Evolutionary conservation across 2,329 filamentous ascomycete genomes (phyloP), one percentile per base, ranked within the genome.

Genomic region (Hypocreales sp.): DNA sequence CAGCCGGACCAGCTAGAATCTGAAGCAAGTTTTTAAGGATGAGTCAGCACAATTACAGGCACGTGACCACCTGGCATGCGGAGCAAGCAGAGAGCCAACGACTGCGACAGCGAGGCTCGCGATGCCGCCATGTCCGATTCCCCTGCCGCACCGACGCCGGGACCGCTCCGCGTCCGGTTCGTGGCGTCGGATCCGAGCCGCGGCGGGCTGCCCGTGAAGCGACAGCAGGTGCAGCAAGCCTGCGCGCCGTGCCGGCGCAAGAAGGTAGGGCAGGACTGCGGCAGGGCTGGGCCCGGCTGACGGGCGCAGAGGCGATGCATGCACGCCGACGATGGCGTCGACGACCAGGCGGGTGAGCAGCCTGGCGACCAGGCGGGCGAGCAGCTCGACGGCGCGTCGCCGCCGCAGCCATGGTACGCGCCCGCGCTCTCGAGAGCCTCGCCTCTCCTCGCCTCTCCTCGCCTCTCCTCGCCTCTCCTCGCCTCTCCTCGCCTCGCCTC

Each of bases 141-240:
- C 15, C 11, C 8, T n/a, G 15, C 22, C 16, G 24, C 23, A 8
- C 15, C 32, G 15, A 20, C 31, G 28, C 29, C 30, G 20, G 18
- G 18, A 19, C 26, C 23, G 17, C 30, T 33, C 18, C 33, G 48
- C 30, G 64, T 72, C 45, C 68, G 61, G 40, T 73, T 72, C 42
- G 61, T 73, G 31, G 64, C 58, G 28, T 63, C 65, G 9, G 64
- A 72, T 44, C 53, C 54, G 5, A 53, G 53, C 15, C 44, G 52
- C 11, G 52, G 52, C 25, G 67, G 66, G 12, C 46, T 71, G 31
- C 67, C 67, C 5, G 51, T 67, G 29, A 74, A 74, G 49, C 53
- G 68, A 27, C 67, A 67, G 36, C 69, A 73, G 40, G 65, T 70
- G 14, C 58, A 61, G 31, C 66, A 71, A 17, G 69, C 69, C 5